Base-by-base conservation (phyloP, 2,329 filamentous ascomycete species). In the Colletotrichum graminicola region DNA sequence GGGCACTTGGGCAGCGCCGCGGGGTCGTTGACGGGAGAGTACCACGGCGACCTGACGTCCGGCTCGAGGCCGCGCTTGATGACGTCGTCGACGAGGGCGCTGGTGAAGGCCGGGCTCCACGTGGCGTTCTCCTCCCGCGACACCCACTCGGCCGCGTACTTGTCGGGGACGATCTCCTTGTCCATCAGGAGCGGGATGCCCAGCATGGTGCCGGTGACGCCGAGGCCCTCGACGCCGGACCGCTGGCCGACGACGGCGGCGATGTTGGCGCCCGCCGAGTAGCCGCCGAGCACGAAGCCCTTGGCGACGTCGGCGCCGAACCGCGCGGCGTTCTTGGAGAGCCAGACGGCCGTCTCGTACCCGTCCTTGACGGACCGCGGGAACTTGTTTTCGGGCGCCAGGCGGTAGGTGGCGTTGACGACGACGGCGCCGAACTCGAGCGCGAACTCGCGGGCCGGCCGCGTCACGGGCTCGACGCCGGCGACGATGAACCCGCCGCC, bases 261-360 rank as follows among this genome's bases (percentile, higher is more conserved):
- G 66, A 88, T 82, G 74, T 87, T 87, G n/a, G 83, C 86, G 5
- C 86, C 86, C 0, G 85, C 85, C 2, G 83, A 86, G 6, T 82
- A 84, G 23, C 86, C 86, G 11, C 85, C 84, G 0, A 88, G 75
- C n/a, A 87, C 79, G 72, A 88, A 84, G 11, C 85, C 85, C 63
- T 79, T 80, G 5, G 76, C 70, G 1, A 85, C 80, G 59, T 86
- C 79, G 1, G 82, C 54, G 16, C 69, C 69, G 23, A 54, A 71
- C 16, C 59, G 65, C 2, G 54, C 21, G 3, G 69, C 65, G 21
- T 68, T 82, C 11, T 78, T 75, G 7, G 87, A 63, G 74, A 79
- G 75, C 78, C 78, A 79, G 26, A 74, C 73, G 1, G 77, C 73
- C 26, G 78, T 68, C 72, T 87, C 85, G 71, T 82, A 84, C 64